Evolutionary conservation across 164 flowering plant genomes (phyloP), one percentile per base, ranked within the genome.

Genomic region (Umbilicus rupestris): DNA sequence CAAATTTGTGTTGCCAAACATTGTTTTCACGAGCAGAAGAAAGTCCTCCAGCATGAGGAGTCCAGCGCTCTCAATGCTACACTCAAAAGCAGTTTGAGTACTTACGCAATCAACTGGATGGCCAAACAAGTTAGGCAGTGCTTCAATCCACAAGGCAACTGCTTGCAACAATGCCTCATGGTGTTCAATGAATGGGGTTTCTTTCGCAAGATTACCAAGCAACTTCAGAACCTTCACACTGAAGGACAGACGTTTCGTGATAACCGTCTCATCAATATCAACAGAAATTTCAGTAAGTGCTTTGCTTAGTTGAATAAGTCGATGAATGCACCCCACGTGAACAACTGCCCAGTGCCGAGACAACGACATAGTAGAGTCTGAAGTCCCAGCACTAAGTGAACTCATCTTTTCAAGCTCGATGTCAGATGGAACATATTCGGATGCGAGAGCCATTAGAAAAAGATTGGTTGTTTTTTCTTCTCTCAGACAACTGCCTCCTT

Each of bases 281-380:
- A 77, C 73, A 8, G 83, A 82, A 47, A 76, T 64, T 64, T 70
- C 70, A 65, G 87, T 44, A 65, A 87, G 73, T 17, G 74, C 76
- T 69, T 74, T 82, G 73, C 95, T 87, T 35, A 78, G 64, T 37
- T 67, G 44, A 68, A 86, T 63, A 62, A 94, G 84, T 55, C 90
- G 87, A 14, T 46, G 81, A 58, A 85, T 69, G 66, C 88, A 86
- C 73, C 77, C 78, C 62, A 78, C 45, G 77, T 89, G 90, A 75
- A 78, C 75, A 73, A 84, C 82, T 28, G 89, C 93, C 87, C 87
- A 88, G 69, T 94, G 90, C 71, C 81, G 86, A 59, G 78, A 79
- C 30, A 87, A 68, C 39, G 81, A 76, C 35, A 76, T 55, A 75
- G 83, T 60, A 71, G 73, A 80, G 71, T 78, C 76, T 49, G 70